Conservation (phyloP, 495 filamentous ascomycete genomes). For the Xeromyces bisporus region DNA sequence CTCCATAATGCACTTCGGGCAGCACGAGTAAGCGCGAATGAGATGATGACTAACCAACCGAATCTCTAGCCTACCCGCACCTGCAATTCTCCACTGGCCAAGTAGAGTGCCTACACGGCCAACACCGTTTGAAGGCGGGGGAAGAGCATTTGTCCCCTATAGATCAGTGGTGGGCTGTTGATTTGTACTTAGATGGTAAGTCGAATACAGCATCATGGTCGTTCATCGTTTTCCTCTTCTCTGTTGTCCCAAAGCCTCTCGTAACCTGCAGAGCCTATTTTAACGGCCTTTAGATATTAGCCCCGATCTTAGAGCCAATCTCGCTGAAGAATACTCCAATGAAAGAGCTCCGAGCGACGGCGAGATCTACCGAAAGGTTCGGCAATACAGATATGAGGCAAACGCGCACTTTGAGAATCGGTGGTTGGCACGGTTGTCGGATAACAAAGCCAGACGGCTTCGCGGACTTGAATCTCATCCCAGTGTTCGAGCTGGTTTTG, state of each 20-base stretch:
- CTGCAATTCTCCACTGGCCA: constrained; percentile 5
- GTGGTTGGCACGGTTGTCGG: constrained; percentile 3
- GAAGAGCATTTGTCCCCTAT: constrained; percentile 7
- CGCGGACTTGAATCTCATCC: constrained; percentile 2
- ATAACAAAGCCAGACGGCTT: constrained; percentile 5
- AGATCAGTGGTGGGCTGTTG: constrained; percentile 22
- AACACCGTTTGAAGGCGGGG: constrained; percentile 16
- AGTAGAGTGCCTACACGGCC: constrained; percentile 18
- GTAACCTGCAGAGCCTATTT: too few relatives aligned
- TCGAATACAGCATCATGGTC: neutral
- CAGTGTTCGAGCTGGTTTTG: constrained; percentile 9
- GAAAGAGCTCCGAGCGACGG: constrained; percentile 11
- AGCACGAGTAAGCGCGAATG: neutral
- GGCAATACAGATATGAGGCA: constrained; percentile 10
- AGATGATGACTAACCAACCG: neutral
- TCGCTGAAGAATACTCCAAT: constrained; percentile 16
- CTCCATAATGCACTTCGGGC: constrained; percentile 2
- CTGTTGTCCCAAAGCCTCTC: too few relatives aligned
- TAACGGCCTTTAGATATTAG: constrained; percentile 10
- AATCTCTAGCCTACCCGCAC: neutral
- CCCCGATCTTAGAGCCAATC: constrained; percentile 6
- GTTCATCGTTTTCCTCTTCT: neutral
- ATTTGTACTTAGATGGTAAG: constrained; percentile 21
- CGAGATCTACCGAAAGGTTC: constrained; percentile 17
- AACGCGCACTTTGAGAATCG: constrained; percentile 5